Evolutionary conservation across 2,329 filamentous ascomycete species (phyloP), one percentile per base, ranked within the genome.

Genomic region (Massarina eburnea): DNA sequence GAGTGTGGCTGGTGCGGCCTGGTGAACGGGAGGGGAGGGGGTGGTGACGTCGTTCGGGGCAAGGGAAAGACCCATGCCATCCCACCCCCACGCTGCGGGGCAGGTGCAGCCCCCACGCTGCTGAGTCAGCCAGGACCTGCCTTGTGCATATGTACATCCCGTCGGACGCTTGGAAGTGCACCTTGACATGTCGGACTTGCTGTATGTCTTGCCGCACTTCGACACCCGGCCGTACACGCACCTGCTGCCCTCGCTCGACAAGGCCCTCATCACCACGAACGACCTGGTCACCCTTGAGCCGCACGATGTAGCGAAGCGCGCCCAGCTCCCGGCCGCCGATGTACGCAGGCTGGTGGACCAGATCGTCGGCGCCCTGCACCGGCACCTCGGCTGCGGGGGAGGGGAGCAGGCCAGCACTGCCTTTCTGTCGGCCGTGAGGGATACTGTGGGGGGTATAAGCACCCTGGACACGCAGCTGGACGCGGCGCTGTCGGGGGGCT

Each of bases 211-310:
- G 56, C 91, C 92, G 61, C 80, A 83, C 72, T 95, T 96, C 66
- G 81, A 86, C 49, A 79, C 81, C 54, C 78, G 81, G 64, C 79
- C 80, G 51, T 92, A 88, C 73, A 78, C 84, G 33, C 83, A 87
- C 62, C 83, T 96, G 37, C 73, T 96, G 24, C 85, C 89, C 2
- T 83, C 84, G 18, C 81, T 97, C 44, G 92, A 97, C 73, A 83
- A 82, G 67, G 83, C 88, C 59, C 77, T 79, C 41, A 77, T 99
- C 65, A 88, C 88, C 20, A 88, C 88, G 24, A 84, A 83, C 58
- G 94, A 99, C 67, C 80, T 99, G 39, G 79, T 99, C 60, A 89
- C 89, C 2, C 84, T 95, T 51, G 89, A 96, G 63, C 80, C 85
- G 3, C 78, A 85, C 50, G 88, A 96, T 63, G 82, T 97, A 54